These are phyloP conservation scores for Heliamphora exappendiculata DNA, from an alignment of 148 eudicot genomes.

Conservation along the genomic window DNA sequence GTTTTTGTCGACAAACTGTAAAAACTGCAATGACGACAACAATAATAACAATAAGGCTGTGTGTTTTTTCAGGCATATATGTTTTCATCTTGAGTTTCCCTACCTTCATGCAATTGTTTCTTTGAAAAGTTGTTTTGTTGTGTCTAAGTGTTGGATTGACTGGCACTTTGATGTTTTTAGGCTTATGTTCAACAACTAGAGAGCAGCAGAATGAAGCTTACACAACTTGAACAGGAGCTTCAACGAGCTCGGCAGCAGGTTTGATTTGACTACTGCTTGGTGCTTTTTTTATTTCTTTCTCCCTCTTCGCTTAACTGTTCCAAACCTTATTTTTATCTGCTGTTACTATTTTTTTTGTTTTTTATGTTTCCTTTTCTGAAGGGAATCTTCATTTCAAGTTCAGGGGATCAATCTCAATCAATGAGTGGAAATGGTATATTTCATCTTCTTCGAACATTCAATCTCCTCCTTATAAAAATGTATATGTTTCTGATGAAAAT, in stretches of 20 bases:
- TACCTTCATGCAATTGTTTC: background rate
- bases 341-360: background rate
- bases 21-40: background rate
- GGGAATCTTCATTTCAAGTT: slow-evolving; percentile 41
- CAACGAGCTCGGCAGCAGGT: slow-evolving; percentile 48
- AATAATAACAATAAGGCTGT: background rate
- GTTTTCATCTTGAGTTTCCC: background rate
- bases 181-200: slow-evolving; percentile 45
- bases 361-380: slow-evolving; percentile 14
- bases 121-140: background rate
- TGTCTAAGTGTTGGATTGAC: background rate
- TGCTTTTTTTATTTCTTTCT: background rate
- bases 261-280: background rate
- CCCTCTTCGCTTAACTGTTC: background rate
- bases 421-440: slow-evolving; percentile 37
- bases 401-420: slow-evolving; percentile 41
- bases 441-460: background rate
- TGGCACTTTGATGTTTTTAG: slow-evolving; percentile 9
- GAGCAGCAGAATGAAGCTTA: slow-evolving; percentile 41
- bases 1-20: background rate
- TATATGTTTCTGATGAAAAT: background rate
- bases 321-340: background rate
- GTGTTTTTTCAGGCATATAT: background rate
- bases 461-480: background rate
- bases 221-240: slow-evolving; percentile 41